Conservation (phyloP, 164 flowering plant genomes). For the Vitis vinifera region DNA sequence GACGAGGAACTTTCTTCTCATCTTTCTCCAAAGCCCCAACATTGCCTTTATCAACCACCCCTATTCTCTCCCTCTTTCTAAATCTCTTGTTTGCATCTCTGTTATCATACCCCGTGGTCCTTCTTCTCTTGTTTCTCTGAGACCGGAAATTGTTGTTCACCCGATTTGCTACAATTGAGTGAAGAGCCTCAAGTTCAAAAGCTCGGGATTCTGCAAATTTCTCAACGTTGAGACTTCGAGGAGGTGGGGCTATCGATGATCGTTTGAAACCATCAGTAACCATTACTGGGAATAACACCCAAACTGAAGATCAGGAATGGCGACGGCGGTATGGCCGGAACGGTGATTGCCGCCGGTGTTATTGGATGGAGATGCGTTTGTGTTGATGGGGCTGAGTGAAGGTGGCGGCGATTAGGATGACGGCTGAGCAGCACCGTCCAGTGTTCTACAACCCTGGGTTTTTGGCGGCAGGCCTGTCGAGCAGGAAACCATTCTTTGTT, state of each 20-base stretch:
- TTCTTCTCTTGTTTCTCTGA: conserved; percentile 62
- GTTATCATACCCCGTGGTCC: conserved; percentile 66
- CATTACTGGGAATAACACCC: conserved; percentile 5
- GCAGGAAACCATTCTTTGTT: no score
- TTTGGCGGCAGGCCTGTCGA: no score
- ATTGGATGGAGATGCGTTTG: no score
- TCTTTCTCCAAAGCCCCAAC: conserved; percentile 19
- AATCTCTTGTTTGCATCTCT: conserved; percentile 30
- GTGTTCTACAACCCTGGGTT: no score
- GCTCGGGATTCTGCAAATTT: conserved; percentile 72
- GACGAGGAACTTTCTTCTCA: conserved; percentile 44
- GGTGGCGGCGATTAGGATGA: no score
- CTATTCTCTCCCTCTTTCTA: conserved; percentile 36
- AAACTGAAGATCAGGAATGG: neutral
- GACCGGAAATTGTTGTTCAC: conserved; percentile 58
- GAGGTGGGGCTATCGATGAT: conserved; percentile 33
- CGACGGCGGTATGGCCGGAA: no score
- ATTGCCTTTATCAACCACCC: conserved; percentile 6
- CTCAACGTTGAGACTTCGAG: conserved; percentile 54
- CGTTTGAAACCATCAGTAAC: conserved; percentile 20
- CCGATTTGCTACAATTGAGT: conserved; percentile 48
- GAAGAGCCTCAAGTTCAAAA: conserved; percentile 67
- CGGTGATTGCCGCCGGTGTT: no score
- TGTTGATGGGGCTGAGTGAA: no score
- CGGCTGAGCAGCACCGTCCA: no score